These are phyloP conservation scores for Citrullus mucosospermus DNA, from an alignment of 306 rosid genomes.

Conservation along the genomic window DNA sequence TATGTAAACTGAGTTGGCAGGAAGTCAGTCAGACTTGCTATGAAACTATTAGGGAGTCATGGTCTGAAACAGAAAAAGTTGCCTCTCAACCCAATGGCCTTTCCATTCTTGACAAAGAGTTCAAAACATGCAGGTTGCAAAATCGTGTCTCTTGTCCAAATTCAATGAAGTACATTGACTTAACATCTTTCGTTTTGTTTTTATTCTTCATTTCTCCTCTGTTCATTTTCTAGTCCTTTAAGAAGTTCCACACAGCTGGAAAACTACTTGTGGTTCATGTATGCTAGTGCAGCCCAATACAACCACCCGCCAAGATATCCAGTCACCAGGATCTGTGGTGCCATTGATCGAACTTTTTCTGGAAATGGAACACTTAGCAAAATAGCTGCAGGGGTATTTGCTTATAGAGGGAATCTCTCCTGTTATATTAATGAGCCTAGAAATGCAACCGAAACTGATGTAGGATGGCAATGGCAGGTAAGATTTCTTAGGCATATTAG, in stretches of 20 bases:
- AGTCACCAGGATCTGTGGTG: conserved; percentile 37
- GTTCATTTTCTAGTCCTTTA: conserved; percentile 26
- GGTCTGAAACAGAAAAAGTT: conserved; percentile 46
- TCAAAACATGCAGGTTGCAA: conserved; percentile 31
- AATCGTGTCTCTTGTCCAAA: neutral
- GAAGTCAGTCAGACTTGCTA: conserved; percentile 55
- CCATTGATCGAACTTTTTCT: conserved; percentile 34
- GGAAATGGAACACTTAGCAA: conserved; percentile 21
- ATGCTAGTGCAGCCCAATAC: conserved; percentile 44
- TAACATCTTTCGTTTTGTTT: neutral
- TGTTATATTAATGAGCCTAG: conserved; percentile 31
- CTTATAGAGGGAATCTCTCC: conserved; percentile 19
- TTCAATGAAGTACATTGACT: neutral
- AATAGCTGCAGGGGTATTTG: conserved; percentile 47
- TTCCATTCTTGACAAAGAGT: conserved; percentile 35
- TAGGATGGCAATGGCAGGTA: conserved; percentile 85
- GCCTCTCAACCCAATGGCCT: conserved; percentile 36
- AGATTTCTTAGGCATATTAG: neutral
- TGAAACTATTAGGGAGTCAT: conserved; percentile 33
- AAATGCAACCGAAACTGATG: neutral
- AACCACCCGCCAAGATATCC: conserved; percentile 43
- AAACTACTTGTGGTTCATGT: conserved; percentile 13
- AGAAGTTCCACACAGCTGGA: conserved; percentile 20
- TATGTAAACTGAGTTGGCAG: conserved; percentile 18
- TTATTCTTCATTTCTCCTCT: neutral